Base-by-base conservation (phyloP, 2,329 filamentous ascomycete genomes). In the Fusarium annulatum region DNA sequence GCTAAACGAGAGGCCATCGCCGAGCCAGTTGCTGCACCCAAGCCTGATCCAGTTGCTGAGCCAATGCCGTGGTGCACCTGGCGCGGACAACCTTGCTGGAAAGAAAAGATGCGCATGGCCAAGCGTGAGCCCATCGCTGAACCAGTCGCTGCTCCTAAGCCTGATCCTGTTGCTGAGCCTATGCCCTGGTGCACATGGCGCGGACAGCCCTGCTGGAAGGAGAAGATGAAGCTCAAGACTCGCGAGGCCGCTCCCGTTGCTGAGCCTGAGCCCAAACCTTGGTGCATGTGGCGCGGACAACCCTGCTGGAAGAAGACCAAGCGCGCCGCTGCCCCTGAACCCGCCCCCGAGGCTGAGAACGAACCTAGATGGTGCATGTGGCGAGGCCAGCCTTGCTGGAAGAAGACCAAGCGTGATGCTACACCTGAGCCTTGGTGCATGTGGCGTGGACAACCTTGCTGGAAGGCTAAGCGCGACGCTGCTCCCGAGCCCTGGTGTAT, bases 351-450 rank as follows among this genome's bases (percentile, higher is more conserved):
- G 23, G 61, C 63, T 7, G 63, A 58, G 14, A 62, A 52, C 4
- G 64, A 65, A 52, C 64, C 64, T 5, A 66, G 48, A 51, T 81
- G 80, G 73, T 86, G 85, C 73, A 72, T 81, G 63, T 77, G 79
- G 41, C 79, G 79, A 30, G 84, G 85, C 15, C 79, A 83, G 61
- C 74, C 79, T 7, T 87, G 85, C 80, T 80, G 78, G 76, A 84
- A 84, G 74, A 80, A 79, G 59, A 84, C 58, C 11, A 70, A 60
- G n/a, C 67, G 67, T 11, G 55, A 61, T 12, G 67, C 67, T 5
- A 52, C 33, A 21, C 49, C 58, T 10, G 46, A 61, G 19, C 45
- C 52, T 19, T 72, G 69, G 71, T 73, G 71, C 56, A 43, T 52
- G 16, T 58, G 55, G 16, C 56, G 48, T 28, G 72, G 72, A 1